Evolutionary conservation across 345 rosid genomes (phyloP).

Genomic region (Nasturtium officinale): DNA sequence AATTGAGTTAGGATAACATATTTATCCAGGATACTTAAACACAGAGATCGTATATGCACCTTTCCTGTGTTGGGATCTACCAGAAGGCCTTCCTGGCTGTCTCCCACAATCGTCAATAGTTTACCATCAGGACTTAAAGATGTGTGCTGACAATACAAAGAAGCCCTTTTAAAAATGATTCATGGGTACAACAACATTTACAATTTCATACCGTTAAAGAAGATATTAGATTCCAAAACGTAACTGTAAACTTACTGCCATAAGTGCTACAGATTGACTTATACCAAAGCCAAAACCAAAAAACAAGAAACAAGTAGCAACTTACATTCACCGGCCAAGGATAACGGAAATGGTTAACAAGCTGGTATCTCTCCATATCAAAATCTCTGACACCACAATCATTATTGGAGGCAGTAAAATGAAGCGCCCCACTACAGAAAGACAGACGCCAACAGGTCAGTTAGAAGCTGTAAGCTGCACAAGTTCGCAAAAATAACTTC

Average conservation of each 20-base stretch:
- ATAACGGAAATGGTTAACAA: conserved; percentile 56
- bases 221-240: background rate
- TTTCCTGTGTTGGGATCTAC: conserved; percentile 72
- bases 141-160: conserved; percentile 57
- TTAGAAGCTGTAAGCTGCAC: conserved; percentile 18
- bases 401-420: conserved; percentile 78
- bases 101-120: conserved; percentile 69
- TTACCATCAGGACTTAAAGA: conserved; percentile 80
- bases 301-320: background rate
- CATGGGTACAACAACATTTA: conserved; percentile 12
- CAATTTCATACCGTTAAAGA: background rate
- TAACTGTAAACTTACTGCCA: conserved; percentile 2
- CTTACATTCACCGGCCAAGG: conserved; percentile 88
- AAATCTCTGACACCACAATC: conserved; percentile 82
- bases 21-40: background rate
- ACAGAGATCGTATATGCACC: conserved; percentile 42
- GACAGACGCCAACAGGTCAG: conserved; percentile 24
- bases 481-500: conserved; percentile 8
- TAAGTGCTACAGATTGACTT: background rate
- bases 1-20: background rate
- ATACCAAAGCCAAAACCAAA: background rate
- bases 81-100: conserved; percentile 66
- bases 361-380: conserved; percentile 82
- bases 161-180: background rate
- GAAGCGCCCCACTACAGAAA: conserved; percentile 66